Evolutionary conservation across 306 rosid genomes (phyloP).

Genomic region (Morella rubra): DNA sequence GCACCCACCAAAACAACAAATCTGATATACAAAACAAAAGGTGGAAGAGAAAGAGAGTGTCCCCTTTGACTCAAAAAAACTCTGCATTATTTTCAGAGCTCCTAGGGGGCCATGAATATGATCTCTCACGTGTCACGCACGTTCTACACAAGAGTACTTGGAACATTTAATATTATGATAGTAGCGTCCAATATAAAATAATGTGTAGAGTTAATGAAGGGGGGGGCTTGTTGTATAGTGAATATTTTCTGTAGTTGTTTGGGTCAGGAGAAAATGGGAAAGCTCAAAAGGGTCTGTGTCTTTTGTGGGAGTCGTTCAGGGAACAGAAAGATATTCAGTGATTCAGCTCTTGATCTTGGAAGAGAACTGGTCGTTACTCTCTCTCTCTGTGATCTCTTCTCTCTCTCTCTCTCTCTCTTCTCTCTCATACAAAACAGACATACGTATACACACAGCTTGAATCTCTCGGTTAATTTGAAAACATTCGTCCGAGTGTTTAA

Average conservation of each 20-base stretch:
- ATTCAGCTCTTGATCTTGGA: conserved; percentile 35
- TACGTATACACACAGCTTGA: too few species aligned
- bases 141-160: neutral
- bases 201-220: neutral
- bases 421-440: neutral
- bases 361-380: conserved; percentile 23
- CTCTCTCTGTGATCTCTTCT: too few species aligned
- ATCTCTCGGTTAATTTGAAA: neutral
- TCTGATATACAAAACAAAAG: conserved; percentile 16
- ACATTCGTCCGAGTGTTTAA: neutral
- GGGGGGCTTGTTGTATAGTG: conserved; percentile 8
- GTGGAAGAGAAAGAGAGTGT: conserved; percentile 17
- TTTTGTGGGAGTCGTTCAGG: conserved; percentile 31
- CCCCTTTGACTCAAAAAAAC: conserved; percentile 12
- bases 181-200: neutral
- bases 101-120: conserved; percentile 9
- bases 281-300: conserved; percentile 27
- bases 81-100: conserved; percentile 1
- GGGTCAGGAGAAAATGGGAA: conserved; percentile 9
- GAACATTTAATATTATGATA: neutral
- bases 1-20: conserved; percentile 21
- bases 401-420: neutral
- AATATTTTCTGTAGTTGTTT: neutral
- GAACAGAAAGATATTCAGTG: conserved; percentile 25
- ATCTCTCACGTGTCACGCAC: conserved; percentile 19